Base-by-base conservation (phyloP, 1,284 basidiomycete genomes). In the Boletus sp. region DNA sequence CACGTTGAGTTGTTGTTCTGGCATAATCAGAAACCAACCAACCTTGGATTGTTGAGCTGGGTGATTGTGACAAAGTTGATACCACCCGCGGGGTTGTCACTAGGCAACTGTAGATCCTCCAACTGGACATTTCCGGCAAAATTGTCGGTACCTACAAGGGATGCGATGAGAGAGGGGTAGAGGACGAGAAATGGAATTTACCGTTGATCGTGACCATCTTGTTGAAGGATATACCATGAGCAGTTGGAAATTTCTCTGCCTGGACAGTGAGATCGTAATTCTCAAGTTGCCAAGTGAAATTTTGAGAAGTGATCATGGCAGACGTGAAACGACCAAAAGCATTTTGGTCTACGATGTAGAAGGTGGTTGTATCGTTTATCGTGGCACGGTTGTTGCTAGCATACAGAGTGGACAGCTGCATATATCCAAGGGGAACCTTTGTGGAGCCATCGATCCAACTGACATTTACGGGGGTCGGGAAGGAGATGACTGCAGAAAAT, bases 221-320 rank as follows among this genome's bases (percentile, higher is more conserved):
- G 63, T 81, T 74, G 66, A 89, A 89, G 7, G 77, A 77, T 60
- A 90, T 77, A 2, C 83, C 83, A 64, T 84, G 81, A 3, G 84
- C 80, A 13, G 80, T 76, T 3, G 86, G 87, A 65, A 89, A 88
- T 63, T 84, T 85, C 64, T 84, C 75, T 4, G 91, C 90, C 61
- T 88, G 84, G 7, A 86, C 88, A 27, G 78, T 77, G 49, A 92
- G 77, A 65, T 81, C 79, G 39, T 80, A 71, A 62, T 82, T 86
- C 24, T 75, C 67, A 51, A 92, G 72, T 59, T 80, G 78, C 91
- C 90, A 92, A 4, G 85, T 91, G 66, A 92, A 91, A 59, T 81
- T 84, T 44, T 77, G 74, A 57, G 83, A 79, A 0, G 85, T 90
- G 67, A 92, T 88, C 79, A 92, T 77, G 16, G 76, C 69, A 35